Evolutionary conservation across 2,329 filamentous ascomycete species (phyloP).

Genomic region (Colletotrichum agaves): DNA sequence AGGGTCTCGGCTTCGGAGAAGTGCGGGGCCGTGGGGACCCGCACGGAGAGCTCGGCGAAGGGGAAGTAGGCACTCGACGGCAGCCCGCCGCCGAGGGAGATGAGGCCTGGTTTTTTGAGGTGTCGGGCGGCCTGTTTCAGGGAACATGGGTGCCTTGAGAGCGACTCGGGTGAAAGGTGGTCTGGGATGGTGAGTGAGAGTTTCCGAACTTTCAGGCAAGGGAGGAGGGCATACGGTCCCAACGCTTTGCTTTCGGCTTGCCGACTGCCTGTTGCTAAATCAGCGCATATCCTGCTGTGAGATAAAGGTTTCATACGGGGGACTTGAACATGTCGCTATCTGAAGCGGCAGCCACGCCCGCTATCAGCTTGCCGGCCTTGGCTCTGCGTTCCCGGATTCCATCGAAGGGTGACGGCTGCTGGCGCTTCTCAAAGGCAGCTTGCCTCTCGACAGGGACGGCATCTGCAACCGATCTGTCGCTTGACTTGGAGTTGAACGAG

Average conservation of each 20-base stretch:
- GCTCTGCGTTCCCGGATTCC: slow-evolving; percentile 75
- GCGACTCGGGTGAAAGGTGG: slow-evolving; percentile 71
- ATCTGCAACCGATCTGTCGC: slow-evolving; percentile 36
- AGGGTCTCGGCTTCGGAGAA: slow-evolving; percentile 77
- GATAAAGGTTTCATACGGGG: slow-evolving; percentile 58
- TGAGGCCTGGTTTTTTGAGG: slow-evolving; percentile 83
- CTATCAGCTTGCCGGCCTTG: slow-evolving; percentile 77
- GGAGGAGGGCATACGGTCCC: slow-evolving; percentile 75
- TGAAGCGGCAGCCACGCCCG: slow-evolving; percentile 79
- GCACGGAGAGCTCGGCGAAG: slow-evolving; percentile 81
- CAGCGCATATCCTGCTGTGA: not conserved
- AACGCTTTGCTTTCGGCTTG: slow-evolving; percentile 83
- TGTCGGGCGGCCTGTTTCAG: slow-evolving; percentile 85
- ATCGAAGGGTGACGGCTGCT: slow-evolving; percentile 54
- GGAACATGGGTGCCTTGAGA: slow-evolving; percentile 71
- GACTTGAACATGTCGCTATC: slow-evolving; percentile 88
- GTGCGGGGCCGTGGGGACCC: slow-evolving; percentile 74
- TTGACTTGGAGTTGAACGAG: slow-evolving; percentile 30
- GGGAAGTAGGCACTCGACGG: slow-evolving; percentile 93
- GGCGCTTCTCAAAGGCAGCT: slow-evolving; percentile 35
- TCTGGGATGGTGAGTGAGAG: slow-evolving; percentile 46
- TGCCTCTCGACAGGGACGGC: slow-evolving; percentile 34
- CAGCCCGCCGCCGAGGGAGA: slow-evolving; percentile 92
- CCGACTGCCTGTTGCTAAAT: slow-evolving; percentile 47
- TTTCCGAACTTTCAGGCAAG: not conserved